These are phyloP conservation scores for Stephania yunnanensis DNA, from an alignment of 164 flowering plant genomes.

Conservation along the genomic window DNA sequence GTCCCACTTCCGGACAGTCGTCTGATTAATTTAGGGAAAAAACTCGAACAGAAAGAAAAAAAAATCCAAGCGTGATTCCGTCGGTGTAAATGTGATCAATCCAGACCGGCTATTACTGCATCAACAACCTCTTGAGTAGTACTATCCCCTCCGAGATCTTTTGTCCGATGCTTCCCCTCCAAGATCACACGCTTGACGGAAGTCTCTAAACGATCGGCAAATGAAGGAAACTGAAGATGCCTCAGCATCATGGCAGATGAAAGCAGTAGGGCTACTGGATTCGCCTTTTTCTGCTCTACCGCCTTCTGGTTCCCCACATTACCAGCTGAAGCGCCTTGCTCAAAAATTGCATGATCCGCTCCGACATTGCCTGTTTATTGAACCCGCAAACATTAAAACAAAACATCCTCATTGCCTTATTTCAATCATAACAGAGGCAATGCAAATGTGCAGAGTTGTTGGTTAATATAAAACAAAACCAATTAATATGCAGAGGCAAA, in stretches of 20 bases:
- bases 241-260: slow-evolving; percentile 23
- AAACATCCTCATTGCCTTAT: too few species aligned
- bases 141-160: slow-evolving; percentile 19
- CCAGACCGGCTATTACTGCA: slow-evolving; percentile 15
- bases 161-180: slow-evolving; percentile 16
- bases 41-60: too few species aligned
- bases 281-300: slow-evolving; percentile 14
- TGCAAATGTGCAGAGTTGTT: too few species aligned
- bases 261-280: slow-evolving; percentile 19
- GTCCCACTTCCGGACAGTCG: not conserved
- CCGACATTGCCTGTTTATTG: slow-evolving; percentile 15
- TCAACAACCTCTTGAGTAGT: slow-evolving; percentile 19
- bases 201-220: slow-evolving; percentile 73
- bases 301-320: slow-evolving; percentile 18
- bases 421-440: not conserved
- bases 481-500: not conserved
- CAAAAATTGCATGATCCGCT: slow-evolving; percentile 20
- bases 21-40: not conserved
- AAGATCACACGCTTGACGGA: slow-evolving; percentile 29
- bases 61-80: not conserved
- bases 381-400: not conserved
- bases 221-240: slow-evolving; percentile 42
- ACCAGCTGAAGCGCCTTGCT: slow-evolving; percentile 22
- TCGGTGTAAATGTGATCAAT: not conserved
- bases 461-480: not conserved